phyloP scores from a whole-genome alignment of 2,329 filamentous ascomycete species.

The Xylariales sp. region DNA sequence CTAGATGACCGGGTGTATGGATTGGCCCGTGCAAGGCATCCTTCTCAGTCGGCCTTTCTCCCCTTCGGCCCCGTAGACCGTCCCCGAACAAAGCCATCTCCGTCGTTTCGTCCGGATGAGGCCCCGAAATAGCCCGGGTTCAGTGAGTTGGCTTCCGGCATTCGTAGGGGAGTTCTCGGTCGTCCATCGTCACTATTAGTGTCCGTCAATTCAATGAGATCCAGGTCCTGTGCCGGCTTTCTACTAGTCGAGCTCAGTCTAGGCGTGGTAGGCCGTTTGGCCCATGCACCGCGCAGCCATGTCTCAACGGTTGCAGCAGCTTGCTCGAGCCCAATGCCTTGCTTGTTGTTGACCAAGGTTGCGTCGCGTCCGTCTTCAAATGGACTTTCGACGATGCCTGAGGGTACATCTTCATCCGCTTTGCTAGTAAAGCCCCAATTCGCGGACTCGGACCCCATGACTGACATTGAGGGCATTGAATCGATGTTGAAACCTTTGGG shows the following conservation, averaged over 20 bases:
- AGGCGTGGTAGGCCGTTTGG: constrained; percentile 53
- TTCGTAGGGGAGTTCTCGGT: constrained; percentile 13
- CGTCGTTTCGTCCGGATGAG: constrained; percentile 35
- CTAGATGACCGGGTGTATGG: too few relatives aligned
- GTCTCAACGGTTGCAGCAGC: constrained; percentile 83
- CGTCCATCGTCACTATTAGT: constrained; percentile 51
- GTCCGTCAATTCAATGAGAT: constrained; percentile 70
- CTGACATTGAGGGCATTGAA: constrained; percentile 59
- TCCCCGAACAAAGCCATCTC: constrained; percentile 33
- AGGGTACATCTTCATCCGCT: constrained; percentile 23
- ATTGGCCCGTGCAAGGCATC: too few relatives aligned
- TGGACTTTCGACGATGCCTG: constrained; percentile 46
- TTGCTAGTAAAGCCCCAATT: constrained; percentile 46
- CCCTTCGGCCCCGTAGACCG: constrained; percentile 35
- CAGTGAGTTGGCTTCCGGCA: constrained; percentile 23
- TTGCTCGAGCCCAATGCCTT: constrained; percentile 64
- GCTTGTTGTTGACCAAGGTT: constrained; percentile 32
- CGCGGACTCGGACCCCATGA: constrained; percentile 57
- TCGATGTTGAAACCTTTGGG: constrained; percentile 69
- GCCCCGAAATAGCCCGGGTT: constrained; percentile 27
- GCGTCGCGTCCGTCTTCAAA: constrained; percentile 43
- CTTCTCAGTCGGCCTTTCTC: constrained; percentile 41
- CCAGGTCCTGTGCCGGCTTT: constrained; percentile 44
- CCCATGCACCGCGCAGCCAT: constrained; percentile 81
- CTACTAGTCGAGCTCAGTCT: constrained; percentile 34